phyloP scores from a whole-genome alignment of 208 protist species.

The Trypanosoma lewisi region DNA sequence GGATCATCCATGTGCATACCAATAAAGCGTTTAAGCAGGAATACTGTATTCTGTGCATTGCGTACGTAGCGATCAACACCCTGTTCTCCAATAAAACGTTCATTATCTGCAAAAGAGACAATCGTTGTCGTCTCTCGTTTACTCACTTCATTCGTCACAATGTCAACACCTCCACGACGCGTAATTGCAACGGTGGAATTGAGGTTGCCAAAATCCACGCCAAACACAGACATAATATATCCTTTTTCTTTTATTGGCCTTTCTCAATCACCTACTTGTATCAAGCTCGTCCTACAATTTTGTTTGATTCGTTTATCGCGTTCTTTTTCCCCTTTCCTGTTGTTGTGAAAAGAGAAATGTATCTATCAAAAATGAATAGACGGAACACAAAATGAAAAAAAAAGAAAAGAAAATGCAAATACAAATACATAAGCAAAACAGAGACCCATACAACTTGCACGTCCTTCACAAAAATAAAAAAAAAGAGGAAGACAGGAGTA shows the following conservation, averaged over 20 bases:
- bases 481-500: not conserved
- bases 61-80: conserved; percentile 78
- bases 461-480: too few relatives aligned
- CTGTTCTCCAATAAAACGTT: conserved; percentile 90
- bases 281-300: too few relatives aligned
- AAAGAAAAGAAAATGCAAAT: conserved; percentile 12
- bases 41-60: conserved; percentile 85
- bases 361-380: conserved; percentile 12
- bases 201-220: conserved; percentile 90
- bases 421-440: not conserved
- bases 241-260: conserved; percentile 19
- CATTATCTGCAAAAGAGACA: conserved; percentile 81
- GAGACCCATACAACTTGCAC: not conserved
- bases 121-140: conserved; percentile 89
- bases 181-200: conserved; percentile 88
- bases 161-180: conserved; percentile 84
- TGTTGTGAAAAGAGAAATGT: not conserved
- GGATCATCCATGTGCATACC: conserved; percentile 82
- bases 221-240: conserved; percentile 87
- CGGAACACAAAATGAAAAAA: conserved; percentile 15
- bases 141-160: conserved; percentile 90
- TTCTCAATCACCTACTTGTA: conserved; percentile 3
- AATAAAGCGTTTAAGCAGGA: conserved; percentile 86
- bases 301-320: too few relatives aligned
- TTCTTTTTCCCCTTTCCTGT: too few relatives aligned